Evolutionary conservation across 768 basidiomycete species (phyloP).

Genomic region (Suillus fuscotomentosus): DNA sequence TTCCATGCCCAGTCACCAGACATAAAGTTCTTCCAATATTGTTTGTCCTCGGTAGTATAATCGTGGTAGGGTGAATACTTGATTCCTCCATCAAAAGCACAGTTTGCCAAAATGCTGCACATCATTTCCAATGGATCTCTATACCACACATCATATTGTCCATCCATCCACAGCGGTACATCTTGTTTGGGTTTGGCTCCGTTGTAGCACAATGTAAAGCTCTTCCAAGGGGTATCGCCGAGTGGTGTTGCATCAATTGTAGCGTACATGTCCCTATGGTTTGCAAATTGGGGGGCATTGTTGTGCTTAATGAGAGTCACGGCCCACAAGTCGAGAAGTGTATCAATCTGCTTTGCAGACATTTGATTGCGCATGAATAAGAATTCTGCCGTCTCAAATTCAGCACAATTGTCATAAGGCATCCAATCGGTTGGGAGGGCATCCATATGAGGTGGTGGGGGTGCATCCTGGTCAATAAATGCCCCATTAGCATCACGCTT

Average conservation of each 20-base stretch:
- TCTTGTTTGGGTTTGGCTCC: constrained; percentile 12
- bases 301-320: constrained; percentile 1
- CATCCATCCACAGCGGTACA: constrained; percentile 23
- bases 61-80: constrained; percentile 18
- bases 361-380: constrained; percentile 19
- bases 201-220: constrained; percentile 16
- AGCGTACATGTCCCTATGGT: constrained; percentile 19
- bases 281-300: constrained; percentile 17
- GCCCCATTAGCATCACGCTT: neutral
- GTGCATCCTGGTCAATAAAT: neutral
- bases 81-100: constrained; percentile 19
- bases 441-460: neutral
- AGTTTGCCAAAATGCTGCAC: constrained; percentile 18
- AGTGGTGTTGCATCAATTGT: constrained; percentile 25
- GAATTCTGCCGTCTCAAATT: constrained; percentile 23
- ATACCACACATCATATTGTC: constrained; percentile 26
- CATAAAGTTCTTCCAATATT: constrained; percentile 10
- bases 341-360: constrained; percentile 18
- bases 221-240: constrained; percentile 29
- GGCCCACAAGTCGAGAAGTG: constrained; percentile 21
- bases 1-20: constrained; percentile 14
- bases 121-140: constrained; percentile 17
- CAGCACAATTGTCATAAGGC: constrained; percentile 11
- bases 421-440: constrained; percentile 15
- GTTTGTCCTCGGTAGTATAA: neutral